Percentiles rank a stretch among this genome's conserved stretches.
Evolutionary conservation across 192 early-diverging fungal species (phyloP).

Genomic region (Piromyces sp.): DNA sequence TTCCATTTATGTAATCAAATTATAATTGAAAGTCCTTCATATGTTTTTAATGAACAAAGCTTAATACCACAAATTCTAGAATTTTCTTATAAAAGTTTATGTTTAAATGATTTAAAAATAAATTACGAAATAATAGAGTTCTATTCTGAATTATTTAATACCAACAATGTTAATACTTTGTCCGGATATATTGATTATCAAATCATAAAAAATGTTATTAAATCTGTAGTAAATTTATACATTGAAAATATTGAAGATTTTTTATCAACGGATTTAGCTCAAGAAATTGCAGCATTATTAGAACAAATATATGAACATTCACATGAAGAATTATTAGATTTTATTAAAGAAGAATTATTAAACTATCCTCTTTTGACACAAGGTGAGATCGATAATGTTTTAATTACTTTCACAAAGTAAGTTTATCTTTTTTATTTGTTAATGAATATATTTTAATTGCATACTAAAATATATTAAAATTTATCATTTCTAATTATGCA

Average conservation of each 20-base stretch:
- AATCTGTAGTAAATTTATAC: neutral
- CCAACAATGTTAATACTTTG: neutral
- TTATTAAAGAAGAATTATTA: neutral
- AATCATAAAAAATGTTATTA: neutral
- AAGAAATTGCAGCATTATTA: neutral
- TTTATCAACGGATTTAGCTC: neutral
- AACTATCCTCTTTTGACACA: neutral
- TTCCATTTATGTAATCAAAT: neutral
- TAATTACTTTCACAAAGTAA: neutral
- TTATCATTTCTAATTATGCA: neutral
- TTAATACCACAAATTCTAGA: neutral
- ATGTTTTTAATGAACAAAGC: neutral
- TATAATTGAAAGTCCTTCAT: neutral
- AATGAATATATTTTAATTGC: no score
- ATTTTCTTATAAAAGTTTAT: neutral
- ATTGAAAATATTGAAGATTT: neutral
- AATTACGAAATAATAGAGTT: neutral
- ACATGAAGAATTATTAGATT: neutral
- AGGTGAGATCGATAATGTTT: neutral
- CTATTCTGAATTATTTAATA: neutral
- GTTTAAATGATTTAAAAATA: neutral
- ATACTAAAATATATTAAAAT: no score
- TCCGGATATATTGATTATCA: neutral
- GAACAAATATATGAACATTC: neutral
- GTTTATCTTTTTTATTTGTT: no score